Evolutionary conservation across 805 yeast species (phyloP), one percentile per base, ranked within the genome.

Genomic region (Wickerhamomyces chambardii): DNA sequence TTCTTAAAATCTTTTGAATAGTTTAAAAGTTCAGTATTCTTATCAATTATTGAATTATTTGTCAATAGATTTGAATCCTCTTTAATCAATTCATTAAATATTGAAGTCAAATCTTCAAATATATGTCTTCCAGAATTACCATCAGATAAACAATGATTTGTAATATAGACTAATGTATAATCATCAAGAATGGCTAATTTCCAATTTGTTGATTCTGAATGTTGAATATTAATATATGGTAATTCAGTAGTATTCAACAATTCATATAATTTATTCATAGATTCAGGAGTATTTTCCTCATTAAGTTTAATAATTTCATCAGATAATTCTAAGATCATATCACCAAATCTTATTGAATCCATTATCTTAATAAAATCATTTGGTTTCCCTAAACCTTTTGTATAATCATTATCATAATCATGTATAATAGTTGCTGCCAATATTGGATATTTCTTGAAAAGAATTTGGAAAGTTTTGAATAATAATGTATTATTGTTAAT

Each of bases 91-190:
- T 21, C 10, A 29, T 42, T 42, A n/a, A 44, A 28, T 18, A 32
- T 27, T 6, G 12, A 14, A 15, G 34, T 32, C n/a, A 48, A 28
- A 28, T 43, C 46, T 17, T 38, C 37, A 16, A 41, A 17, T 9
- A 47, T 32, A 32, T 37, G 29, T 31, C 36, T 44, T 5, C 41
- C 50, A 29, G 38, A 30, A 2, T 37, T 33, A 11, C 50, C 53
- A 32, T 48, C 53, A 7, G 50, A 35, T 10, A 44, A 28, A 29
- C 37, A 38, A 30, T 48, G 53, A 30, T 44, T 45, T 8, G 46
- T 36, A 14, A 48, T 17, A 30, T 35, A 40, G 1, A 32, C 42
- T 15, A 48, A 9, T 1, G 53, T 48, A 12, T 32, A 2, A 15
- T 38, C 42, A 25, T 45, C 43, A n/a, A 48, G 25, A 15, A 40